Percentiles rank a stretch among this genome's conserved stretches.
These are phyloP conservation scores for Plantago elongata DNA, from an alignment of 257 asterid genomes.

Conservation along the genomic window DNA sequence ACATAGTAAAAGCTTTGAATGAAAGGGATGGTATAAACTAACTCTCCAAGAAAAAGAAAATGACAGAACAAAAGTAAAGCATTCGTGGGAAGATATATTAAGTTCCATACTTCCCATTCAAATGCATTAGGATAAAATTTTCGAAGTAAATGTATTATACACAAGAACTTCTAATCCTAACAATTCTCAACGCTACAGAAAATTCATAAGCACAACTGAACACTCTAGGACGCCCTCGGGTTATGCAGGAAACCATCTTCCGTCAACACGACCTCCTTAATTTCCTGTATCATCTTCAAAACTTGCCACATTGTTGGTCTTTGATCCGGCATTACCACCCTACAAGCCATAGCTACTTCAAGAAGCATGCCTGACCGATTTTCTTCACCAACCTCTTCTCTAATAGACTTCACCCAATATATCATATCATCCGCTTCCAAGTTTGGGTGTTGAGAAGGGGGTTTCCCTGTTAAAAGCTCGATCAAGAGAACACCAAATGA, in stretches of 20 bases:
- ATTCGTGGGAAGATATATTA: too few relatives aligned
- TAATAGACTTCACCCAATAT: constrained; percentile 56
- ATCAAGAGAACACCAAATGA: constrained; percentile 71
- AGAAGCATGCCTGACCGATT: constrained; percentile 63
- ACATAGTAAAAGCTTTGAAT: too few relatives aligned
- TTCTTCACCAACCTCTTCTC: constrained; percentile 54
- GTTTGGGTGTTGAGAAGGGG: constrained; percentile 55
- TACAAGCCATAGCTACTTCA: constrained; percentile 77
- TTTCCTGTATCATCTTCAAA: constrained; percentile 86
- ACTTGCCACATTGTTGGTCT: constrained; percentile 97
- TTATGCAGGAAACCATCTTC: constrained; percentile 45
- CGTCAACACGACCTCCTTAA: constrained; percentile 59
- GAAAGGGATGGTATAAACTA: too few relatives aligned
- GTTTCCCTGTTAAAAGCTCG: constrained; percentile 75
- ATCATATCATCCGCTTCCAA: constrained; percentile 43
- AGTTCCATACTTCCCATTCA: too few relatives aligned
- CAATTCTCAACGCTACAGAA: too few relatives aligned
- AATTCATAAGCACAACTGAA: neutral
- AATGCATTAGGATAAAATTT: too few relatives aligned
- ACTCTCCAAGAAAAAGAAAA: too few relatives aligned
- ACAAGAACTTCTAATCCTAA: too few relatives aligned
- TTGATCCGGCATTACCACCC: constrained; percentile 56
- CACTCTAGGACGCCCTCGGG: constrained; percentile 20
- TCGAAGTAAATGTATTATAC: too few relatives aligned
- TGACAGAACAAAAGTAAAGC: too few relatives aligned